Conservation (phyloP, 495 filamentous ascomycete genomes). For the Aspergillus ostianus region DNA sequence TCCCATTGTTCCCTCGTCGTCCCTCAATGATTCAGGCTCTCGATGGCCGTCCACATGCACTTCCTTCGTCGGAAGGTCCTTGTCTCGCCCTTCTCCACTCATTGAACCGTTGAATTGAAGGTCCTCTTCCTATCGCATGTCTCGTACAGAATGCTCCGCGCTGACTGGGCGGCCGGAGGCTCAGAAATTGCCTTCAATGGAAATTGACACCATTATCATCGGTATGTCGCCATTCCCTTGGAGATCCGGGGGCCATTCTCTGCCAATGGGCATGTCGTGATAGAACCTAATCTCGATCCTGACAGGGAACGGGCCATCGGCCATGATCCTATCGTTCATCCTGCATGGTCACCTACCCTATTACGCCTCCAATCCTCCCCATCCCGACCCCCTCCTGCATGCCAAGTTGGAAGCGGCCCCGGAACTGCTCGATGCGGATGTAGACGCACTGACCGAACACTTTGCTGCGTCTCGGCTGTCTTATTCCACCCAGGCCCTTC, state of each 20-base stretch:
- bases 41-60: constrained; percentile 25
- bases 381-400: constrained; percentile 62
- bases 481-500: constrained; percentile 65
- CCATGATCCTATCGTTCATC: constrained; percentile 66
- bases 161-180: constrained; percentile 29
- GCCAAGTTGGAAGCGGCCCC: constrained; percentile 46
- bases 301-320: constrained; percentile 62
- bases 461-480: constrained; percentile 60
- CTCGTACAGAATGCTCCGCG: constrained; percentile 37
- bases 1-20: constrained; percentile 6
- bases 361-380: constrained; percentile 52
- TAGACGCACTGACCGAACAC: constrained; percentile 53
- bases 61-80: constrained; percentile 24
- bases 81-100: constrained; percentile 10
- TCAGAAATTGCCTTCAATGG: constrained; percentile 35
- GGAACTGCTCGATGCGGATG: constrained; percentile 47
- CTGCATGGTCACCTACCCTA: constrained; percentile 64
- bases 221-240: constrained; percentile 34
- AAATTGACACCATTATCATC: constrained; percentile 48
- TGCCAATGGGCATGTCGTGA: constrained; percentile 10
- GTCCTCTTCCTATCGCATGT: constrained; percentile 19
- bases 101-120: constrained; percentile 18
- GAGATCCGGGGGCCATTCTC: constrained; percentile 4
- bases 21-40: constrained; percentile 20
- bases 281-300: constrained; percentile 12